Percentiles rank a stretch among this genome's conserved stretches.
Conservation (phyloP, 805 yeast genomes). For the Sugiyamaella americana region DNA sequence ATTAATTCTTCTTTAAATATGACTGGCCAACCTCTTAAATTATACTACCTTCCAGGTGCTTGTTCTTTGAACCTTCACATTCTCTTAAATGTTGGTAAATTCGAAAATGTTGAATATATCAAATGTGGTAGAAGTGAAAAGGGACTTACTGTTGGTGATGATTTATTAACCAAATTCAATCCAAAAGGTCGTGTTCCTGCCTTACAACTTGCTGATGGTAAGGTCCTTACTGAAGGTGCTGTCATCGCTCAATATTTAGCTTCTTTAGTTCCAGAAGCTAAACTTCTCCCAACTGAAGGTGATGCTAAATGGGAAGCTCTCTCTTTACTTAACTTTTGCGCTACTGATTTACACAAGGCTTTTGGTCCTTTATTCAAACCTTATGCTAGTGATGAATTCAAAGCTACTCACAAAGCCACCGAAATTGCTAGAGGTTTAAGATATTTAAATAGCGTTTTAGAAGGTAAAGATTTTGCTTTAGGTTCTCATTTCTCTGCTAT, state of each 20-base stretch:
- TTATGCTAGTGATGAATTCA: neutral
- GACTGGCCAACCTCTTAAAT: constrained; percentile 2
- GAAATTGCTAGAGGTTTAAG: neutral
- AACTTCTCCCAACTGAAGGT: constrained; percentile 1
- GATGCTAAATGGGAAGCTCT: neutral
- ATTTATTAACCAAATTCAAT: constrained; percentile 7
- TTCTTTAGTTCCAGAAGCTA: constrained; percentile 5
- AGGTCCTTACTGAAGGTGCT: constrained; percentile 11
- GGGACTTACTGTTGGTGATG: constrained; percentile 10
- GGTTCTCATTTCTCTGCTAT: constrained; percentile 13
- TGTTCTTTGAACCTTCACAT: constrained; percentile 12
- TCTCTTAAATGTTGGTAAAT: constrained; percentile 10
- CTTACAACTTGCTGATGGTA: constrained; percentile 12
- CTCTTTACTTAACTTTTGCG: neutral
- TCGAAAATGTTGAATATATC: constrained; percentile 4
- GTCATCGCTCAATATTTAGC: constrained; percentile 11
- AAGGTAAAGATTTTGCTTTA: neutral
- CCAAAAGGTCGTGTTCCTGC: constrained; percentile 17
- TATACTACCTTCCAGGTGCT: constrained; percentile 12
- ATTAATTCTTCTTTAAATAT: no score
- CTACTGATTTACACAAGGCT: neutral
- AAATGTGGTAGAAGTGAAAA: constrained; percentile 3
- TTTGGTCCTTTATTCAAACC: neutral
- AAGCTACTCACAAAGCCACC: constrained; percentile 2
- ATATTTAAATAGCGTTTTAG: neutral